Conservation (phyloP, 192 early-diverging fungal species). For the Pilobolus umbonatus region DNA sequence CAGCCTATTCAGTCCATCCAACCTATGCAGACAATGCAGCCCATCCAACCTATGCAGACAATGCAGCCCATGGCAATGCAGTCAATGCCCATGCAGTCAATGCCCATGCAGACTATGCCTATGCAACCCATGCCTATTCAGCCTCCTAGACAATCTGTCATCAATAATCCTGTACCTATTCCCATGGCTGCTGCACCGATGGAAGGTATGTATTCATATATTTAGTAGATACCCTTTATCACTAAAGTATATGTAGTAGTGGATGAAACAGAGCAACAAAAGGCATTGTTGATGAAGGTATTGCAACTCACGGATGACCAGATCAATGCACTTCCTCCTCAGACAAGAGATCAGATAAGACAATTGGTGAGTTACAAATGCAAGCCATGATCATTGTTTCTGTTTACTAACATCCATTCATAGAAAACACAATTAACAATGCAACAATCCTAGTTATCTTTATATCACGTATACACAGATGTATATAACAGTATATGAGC, state of each 20-base stretch:
- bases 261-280: constrained; percentile 52
- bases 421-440: constrained; percentile 21
- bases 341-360: constrained; percentile 69
- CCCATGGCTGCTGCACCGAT: neutral
- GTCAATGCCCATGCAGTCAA: neutral
- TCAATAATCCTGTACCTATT: neutral
- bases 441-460: constrained; percentile 8
- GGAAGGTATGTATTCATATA: constrained; percentile 1
- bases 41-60: neutral
- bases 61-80: constrained; percentile 6
- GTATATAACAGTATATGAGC: neutral
- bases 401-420: neutral
- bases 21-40: neutral
- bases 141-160: neutral
- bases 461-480: neutral
- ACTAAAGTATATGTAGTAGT: no score
- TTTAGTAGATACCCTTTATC: no score
- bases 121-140: neutral
- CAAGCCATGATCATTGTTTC: neutral
- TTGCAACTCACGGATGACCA: constrained; percentile 78
- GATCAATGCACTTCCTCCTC: constrained; percentile 71
- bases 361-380: constrained; percentile 40
- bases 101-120: no score
- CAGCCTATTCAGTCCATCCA: neutral
- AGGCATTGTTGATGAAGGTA: constrained; percentile 74